Percentiles rank a stretch among this genome's conserved stretches.
Conservation (phyloP, 2,329 filamentous ascomycete genomes). For the Sclerotinia borealis region DNA sequence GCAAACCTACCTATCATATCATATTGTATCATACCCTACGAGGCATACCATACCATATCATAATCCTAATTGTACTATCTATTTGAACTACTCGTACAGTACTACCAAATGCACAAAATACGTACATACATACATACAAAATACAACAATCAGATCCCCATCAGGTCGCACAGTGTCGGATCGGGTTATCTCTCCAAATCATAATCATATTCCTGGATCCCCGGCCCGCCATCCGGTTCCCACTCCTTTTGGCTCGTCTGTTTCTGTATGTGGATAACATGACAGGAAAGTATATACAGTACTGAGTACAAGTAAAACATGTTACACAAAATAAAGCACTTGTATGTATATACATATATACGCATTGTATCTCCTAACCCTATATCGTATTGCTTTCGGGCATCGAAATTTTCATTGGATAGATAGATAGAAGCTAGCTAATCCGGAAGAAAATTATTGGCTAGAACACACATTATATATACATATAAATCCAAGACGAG, state of each 20-base stretch:
- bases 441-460: too few relatives aligned
- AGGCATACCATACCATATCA: not conserved
- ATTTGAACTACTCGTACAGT: not conserved
- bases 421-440: too few relatives aligned
- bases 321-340: not conserved
- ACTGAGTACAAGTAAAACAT: not conserved
- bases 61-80: not conserved
- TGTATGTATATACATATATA: not conserved
- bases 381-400: not conserved
- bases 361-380: not conserved
- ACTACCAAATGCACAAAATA: not conserved
- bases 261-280: not conserved
- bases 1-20: not conserved
- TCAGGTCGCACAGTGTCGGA: not conserved
- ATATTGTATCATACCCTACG: not conserved
- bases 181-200: not conserved
- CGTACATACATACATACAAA: not conserved
- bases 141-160: not conserved
- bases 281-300: not conserved
- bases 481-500: too few relatives aligned
- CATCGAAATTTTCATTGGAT: too few relatives aligned
- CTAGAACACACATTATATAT: too few relatives aligned
- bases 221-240: not conserved
- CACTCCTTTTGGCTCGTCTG: not conserved
- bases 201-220: not conserved